Evolutionary conservation across 768 basidiomycete species (phyloP).

Genomic region (Porphyrellus cyaneotinctus): DNA sequence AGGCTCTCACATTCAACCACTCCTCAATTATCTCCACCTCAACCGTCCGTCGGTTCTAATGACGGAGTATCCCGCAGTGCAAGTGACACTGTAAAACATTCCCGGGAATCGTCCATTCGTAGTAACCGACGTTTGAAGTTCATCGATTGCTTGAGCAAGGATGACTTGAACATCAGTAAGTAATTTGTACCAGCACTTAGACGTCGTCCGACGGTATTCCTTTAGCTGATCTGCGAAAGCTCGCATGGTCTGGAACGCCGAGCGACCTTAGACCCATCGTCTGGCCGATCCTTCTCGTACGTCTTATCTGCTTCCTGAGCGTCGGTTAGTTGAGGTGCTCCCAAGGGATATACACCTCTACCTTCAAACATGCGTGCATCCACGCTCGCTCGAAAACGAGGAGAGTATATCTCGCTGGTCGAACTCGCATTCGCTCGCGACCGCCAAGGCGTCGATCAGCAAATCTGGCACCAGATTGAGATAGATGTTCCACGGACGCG

Average conservation of each 20-base stretch:
- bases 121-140: conserved; percentile 80
- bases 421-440: conserved; percentile 87
- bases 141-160: conserved; percentile 67
- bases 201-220: conserved; percentile 3
- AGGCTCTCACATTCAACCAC: conserved; percentile 41
- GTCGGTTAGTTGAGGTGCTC: conserved; percentile 3
- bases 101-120: conserved; percentile 72
- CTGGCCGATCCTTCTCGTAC: conserved; percentile 90
- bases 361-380: conserved; percentile 68
- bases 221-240: conserved; percentile 77
- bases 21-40: conserved; percentile 1
- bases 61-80: conserved; percentile 17
- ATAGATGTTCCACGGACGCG: conserved; percentile 96
- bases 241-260: conserved; percentile 95
- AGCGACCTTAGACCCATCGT: conserved; percentile 81
- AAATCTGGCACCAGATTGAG: conserved; percentile 99
- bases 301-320: conserved; percentile 30
- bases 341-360: conserved; percentile 90
- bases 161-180: conserved; percentile 81
- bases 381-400: conserved; percentile 84
- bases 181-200: conserved; percentile 6
- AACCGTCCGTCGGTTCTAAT: conserved; percentile 2
- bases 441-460: conserved; percentile 82
- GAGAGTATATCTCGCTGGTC: conserved; percentile 88
- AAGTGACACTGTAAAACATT: conserved; percentile 50